Conservation (phyloP, 345 rosid genomes). For the thale cress (Arabidopsis thaliana) region DNA sequence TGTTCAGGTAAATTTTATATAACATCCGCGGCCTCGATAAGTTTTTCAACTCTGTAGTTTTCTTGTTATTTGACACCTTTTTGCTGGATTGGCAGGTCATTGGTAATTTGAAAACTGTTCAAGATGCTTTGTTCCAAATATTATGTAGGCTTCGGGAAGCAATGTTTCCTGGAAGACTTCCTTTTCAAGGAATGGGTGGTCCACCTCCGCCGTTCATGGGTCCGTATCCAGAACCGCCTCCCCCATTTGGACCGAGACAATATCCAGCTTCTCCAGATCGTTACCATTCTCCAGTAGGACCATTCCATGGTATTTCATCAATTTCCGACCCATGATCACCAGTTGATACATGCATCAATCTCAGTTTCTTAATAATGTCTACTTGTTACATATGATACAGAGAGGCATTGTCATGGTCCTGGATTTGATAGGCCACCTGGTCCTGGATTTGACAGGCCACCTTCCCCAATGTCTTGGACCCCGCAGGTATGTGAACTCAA, state of each 20-base stretch:
- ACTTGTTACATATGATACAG: slow-evolving; percentile 51
- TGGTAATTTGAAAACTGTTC: slow-evolving; percentile 70
- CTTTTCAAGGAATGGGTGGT: slow-evolving; percentile 52
- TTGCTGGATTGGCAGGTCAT: slow-evolving; percentile 55
- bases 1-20: slow-evolving; percentile 63
- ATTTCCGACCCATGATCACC: slow-evolving; percentile 51
- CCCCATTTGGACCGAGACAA: slow-evolving; percentile 70
- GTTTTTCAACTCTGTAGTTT: background rate
- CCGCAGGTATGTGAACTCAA: slow-evolving; percentile 57
- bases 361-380: slow-evolving; percentile 41
- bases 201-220: slow-evolving; percentile 62
- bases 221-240: slow-evolving; percentile 75
- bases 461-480: slow-evolving; percentile 80
- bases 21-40: background rate
- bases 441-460: slow-evolving; percentile 66
- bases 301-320: slow-evolving; percentile 58
- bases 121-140: slow-evolving; percentile 80
- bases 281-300: slow-evolving; percentile 60
- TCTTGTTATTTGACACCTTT: slow-evolving; percentile 4
- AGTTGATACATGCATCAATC: slow-evolving; percentile 45
- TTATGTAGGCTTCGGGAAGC: slow-evolving; percentile 71
- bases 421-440: slow-evolving; percentile 69
- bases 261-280: slow-evolving; percentile 67
- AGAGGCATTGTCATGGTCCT: slow-evolving; percentile 69
- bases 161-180: slow-evolving; percentile 60